Evolutionary conservation across 352 stramenopile genomes (phyloP).

Genomic region (Saprolegnia diclina): DNA sequence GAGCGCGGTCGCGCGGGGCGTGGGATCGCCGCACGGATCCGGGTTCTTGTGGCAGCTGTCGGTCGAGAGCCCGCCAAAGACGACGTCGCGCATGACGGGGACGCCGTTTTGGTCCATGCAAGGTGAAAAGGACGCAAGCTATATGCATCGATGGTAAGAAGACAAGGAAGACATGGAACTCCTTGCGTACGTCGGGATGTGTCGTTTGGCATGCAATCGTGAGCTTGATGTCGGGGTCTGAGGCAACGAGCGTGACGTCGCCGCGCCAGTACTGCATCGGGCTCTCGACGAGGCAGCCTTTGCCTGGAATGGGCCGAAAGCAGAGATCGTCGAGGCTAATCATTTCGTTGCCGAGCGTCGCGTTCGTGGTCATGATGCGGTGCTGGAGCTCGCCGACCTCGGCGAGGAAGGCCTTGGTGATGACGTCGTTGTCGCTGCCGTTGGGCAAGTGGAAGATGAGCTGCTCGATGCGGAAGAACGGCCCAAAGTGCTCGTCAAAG

Average conservation of each 20-base stretch:
- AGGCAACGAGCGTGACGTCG: constrained; percentile 48
- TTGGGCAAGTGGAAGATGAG: constrained; percentile 69
- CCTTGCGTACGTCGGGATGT: constrained; percentile 35
- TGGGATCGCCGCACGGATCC: constrained; percentile 77
- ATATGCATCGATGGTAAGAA: constrained; percentile 28
- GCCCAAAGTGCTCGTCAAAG: constrained; percentile 76
- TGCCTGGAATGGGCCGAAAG: constrained; percentile 68
- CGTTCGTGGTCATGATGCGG: constrained; percentile 37
- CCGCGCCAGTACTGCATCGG: constrained; percentile 74
- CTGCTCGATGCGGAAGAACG: constrained; percentile 84
- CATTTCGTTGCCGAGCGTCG: constrained; percentile 36
- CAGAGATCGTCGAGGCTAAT: constrained; percentile 65
- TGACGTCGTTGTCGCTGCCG: constrained; percentile 42
- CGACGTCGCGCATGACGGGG: constrained; percentile 82
- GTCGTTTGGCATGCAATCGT: constrained; percentile 83
- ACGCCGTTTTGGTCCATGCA: constrained; percentile 89
- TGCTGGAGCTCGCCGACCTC: constrained; percentile 60
- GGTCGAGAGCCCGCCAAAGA: constrained; percentile 68
- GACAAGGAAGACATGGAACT: too few species aligned
- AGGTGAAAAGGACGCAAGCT: constrained; percentile 36
- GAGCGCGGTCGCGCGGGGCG: constrained; percentile 63
- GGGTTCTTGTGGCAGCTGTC: constrained; percentile 70
- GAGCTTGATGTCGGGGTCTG: constrained; percentile 79
- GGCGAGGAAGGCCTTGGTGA: constrained; percentile 52
- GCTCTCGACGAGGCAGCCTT: constrained; percentile 76